Base-by-base conservation (phyloP, 2,329 filamentous ascomycete species). In the Fusarium sororula region DNA sequence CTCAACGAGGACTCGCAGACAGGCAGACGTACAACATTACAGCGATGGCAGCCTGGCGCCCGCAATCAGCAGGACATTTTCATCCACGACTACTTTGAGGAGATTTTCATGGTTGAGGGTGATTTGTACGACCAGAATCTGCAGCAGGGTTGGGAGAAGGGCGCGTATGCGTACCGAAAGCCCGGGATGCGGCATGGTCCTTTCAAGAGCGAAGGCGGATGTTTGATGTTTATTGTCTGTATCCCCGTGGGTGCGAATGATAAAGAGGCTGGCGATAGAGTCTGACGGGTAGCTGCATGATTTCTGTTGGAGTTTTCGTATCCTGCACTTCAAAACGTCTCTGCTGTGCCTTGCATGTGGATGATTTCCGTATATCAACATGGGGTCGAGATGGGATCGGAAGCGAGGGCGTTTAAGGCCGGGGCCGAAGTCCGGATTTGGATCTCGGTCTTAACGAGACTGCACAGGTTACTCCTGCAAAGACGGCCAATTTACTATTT, bases 111-210 rank as follows among this genome's bases (percentile, higher is more conserved):
- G 44, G 70, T 81, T 22, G 79, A 82, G 39, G 82, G 81, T 20
- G 80, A 81, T 45, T 65, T 84, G 59, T 78, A 77, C 64, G 82
- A 83, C 72, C 71, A 77, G 44, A 76, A 75, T 22, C 74, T 82
- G 14, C 68, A 62, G 24, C 71, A 79, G 58, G 69, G 77, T 14
- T 84, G 80, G 80, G 66, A 77, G 18, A 77, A 79, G 54, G 82
- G 82, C 42, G 77, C 80, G 8, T 84, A 84, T 78, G 83, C 82
- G 20, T 84, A 84, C 70, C 79, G 82, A 26, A 78, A 81, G 55
- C 81, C 82, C 20, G 82, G 81, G 15, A 84, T 83, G 82, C 71
- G 81, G 66, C 81, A 84, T 77, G 83, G 83, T 1, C 83, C 81
- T 18, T 84, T 83, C 65, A 72, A 68, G 61, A 81, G 79, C 32